These are phyloP conservation scores for Massariosphaeria phaeospora DNA, from an alignment of 495 filamentous ascomycete species.

Conservation along the genomic window DNA sequence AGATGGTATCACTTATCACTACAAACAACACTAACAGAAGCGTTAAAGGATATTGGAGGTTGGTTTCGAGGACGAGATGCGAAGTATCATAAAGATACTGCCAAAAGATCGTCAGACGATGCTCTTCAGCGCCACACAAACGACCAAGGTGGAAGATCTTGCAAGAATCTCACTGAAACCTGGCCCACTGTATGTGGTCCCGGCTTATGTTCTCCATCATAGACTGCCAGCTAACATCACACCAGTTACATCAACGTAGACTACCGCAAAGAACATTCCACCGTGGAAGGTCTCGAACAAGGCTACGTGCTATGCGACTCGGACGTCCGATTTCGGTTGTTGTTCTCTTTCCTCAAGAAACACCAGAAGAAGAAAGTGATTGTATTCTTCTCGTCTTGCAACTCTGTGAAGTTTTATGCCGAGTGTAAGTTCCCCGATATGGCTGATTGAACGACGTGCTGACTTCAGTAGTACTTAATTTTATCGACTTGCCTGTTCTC, in stretches of 20 bases:
- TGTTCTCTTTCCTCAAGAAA: slow-evolving; percentile 94
- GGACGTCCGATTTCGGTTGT: slow-evolving; percentile 86
- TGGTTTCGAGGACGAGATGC: slow-evolving; percentile 97
- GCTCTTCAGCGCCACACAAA: slow-evolving; percentile 96
- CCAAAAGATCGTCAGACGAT: slow-evolving; percentile 81
- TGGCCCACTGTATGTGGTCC: slow-evolving; percentile 80
- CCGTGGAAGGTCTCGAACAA: slow-evolving; percentile 89
- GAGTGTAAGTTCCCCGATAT: slow-evolving; percentile 47
- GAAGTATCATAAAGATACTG: slow-evolving; percentile 89
- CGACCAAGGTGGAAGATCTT: slow-evolving; percentile 95
- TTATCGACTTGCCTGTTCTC: slow-evolving; percentile 87
- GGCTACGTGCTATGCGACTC: slow-evolving; percentile 91
- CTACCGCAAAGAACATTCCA: slow-evolving; percentile 69
- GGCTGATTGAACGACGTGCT: background rate
- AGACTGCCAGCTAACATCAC: too few species aligned
- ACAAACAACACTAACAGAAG: too few species aligned
- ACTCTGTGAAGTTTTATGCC: slow-evolving; percentile 88
- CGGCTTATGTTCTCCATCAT: too few species aligned
- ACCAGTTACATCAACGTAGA: slow-evolving; percentile 99
- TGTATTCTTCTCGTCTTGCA: slow-evolving; percentile 92
- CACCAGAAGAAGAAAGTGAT: slow-evolving; percentile 93
- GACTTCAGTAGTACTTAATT: slow-evolving; percentile 47
- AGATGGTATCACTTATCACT: too few species aligned
- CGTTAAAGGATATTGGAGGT: slow-evolving; percentile 95
- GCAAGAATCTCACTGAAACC: slow-evolving; percentile 88